phyloP scores from a whole-genome alignment of 2,329 filamentous ascomycete species.

The Colletotrichum sp. region DNA sequence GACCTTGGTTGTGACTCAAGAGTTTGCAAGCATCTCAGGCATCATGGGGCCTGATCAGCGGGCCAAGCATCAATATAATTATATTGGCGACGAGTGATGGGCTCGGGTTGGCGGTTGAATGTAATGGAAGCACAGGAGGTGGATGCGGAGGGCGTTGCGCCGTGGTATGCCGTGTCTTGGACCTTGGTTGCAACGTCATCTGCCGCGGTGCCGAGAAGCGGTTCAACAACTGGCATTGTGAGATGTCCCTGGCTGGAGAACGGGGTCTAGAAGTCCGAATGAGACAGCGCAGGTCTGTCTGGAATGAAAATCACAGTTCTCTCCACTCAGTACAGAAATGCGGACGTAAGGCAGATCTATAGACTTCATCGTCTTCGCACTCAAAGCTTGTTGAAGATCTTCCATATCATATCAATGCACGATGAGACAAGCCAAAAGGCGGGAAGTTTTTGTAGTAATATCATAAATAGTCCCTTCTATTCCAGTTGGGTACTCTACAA shows the following conservation, averaged over 20 bases:
- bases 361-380: background rate
- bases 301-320: background rate
- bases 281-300: background rate
- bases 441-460: background rate
- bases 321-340: background rate
- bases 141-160: background rate
- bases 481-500: background rate
- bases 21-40: background rate
- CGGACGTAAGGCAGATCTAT: background rate
- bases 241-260: background rate
- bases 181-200: background rate
- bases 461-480: conserved; percentile 1
- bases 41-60: background rate
- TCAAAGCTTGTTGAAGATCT: background rate
- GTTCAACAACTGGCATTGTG: background rate
- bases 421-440: background rate
- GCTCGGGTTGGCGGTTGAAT: background rate
- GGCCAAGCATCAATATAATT: background rate
- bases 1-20: background rate
- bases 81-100: background rate
- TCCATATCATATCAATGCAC: background rate
- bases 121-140: background rate
- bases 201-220: background rate
- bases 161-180: background rate
- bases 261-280: background rate